Evolutionary conservation across 2,329 filamentous ascomycete species (phyloP).

Genomic region (Diplodia mutila): DNA sequence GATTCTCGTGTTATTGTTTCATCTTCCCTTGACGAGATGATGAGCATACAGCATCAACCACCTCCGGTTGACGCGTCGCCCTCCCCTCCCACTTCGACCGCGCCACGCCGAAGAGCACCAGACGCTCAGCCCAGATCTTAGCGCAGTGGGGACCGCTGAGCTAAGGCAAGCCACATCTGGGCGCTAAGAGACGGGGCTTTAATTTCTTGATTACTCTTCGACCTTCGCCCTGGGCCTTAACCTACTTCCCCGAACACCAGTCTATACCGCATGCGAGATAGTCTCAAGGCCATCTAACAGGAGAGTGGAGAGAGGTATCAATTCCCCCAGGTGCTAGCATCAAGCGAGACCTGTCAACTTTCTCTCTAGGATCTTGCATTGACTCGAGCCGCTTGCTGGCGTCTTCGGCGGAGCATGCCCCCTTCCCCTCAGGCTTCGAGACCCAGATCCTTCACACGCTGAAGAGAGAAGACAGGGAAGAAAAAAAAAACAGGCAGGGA

Average conservation of each 20-base stretch:
- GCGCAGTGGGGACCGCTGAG: background rate
- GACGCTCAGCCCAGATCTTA: background rate
- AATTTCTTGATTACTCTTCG: background rate
- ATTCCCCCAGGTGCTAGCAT: slow-evolving; percentile 4
- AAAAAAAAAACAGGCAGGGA: background rate
- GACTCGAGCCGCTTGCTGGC: background rate
- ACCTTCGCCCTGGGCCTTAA: background rate
- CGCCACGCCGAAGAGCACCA: slow-evolving; percentile 8
- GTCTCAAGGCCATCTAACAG: background rate
- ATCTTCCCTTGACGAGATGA: slow-evolving; percentile 14
- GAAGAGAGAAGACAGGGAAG: background rate
- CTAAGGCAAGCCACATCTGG: background rate
- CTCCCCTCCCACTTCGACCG: background rate
- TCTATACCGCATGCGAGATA: background rate
- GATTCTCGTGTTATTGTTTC: slow-evolving; percentile 12
- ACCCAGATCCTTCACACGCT: background rate
- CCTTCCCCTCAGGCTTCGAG: background rate
- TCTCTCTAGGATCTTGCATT: background rate
- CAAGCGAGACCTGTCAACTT: background rate
- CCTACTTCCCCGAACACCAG: background rate
- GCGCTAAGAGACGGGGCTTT: background rate
- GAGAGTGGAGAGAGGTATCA: slow-evolving; percentile 4
- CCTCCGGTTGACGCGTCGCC: slow-evolving; percentile 1
- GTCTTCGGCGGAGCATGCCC: background rate
- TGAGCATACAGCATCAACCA: background rate